phyloP scores from a whole-genome alignment of 2,329 filamentous ascomycete genomes.

The Colletotrichum karsti region DNA sequence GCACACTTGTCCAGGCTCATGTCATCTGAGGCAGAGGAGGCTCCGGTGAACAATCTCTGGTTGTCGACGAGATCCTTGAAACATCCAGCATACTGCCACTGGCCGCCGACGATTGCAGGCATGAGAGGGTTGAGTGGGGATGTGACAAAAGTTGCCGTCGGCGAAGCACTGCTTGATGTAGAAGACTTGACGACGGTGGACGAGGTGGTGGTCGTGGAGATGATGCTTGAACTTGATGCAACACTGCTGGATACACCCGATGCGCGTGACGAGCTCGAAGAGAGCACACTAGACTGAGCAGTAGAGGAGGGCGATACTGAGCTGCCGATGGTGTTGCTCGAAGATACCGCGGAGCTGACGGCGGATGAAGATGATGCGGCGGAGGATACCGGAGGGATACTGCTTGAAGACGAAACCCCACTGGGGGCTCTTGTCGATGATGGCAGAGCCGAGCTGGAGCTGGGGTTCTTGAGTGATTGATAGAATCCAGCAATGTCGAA shows the following conservation, averaged over 20 bases:
- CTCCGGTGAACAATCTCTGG: conserved; percentile 22
- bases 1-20: conserved; percentile 36
- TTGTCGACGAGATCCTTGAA: conserved; percentile 33
- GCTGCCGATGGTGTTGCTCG: not conserved
- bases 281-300: not conserved
- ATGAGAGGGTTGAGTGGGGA: conserved; percentile 26
- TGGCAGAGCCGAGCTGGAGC: conserved; percentile 7
- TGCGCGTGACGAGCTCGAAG: not conserved
- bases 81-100: conserved; percentile 35
- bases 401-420: conserved; percentile 19
- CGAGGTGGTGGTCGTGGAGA: not conserved
- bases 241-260: not conserved
- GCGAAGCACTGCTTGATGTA: conserved; percentile 5
- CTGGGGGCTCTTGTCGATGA: conserved; percentile 11
- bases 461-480: conserved; percentile 15
- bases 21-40: conserved; percentile 26
- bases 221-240: conserved; percentile 19
- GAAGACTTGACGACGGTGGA: conserved; percentile 14
- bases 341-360: not conserved
- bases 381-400: not conserved
- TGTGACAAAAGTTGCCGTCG: conserved; percentile 17
- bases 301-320: not conserved
- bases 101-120: conserved; percentile 17
- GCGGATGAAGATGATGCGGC: not conserved
- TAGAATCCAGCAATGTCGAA: conserved; percentile 36